Conservation (phyloP, 306 rosid species). For the Vigna nakashimae region DNA sequence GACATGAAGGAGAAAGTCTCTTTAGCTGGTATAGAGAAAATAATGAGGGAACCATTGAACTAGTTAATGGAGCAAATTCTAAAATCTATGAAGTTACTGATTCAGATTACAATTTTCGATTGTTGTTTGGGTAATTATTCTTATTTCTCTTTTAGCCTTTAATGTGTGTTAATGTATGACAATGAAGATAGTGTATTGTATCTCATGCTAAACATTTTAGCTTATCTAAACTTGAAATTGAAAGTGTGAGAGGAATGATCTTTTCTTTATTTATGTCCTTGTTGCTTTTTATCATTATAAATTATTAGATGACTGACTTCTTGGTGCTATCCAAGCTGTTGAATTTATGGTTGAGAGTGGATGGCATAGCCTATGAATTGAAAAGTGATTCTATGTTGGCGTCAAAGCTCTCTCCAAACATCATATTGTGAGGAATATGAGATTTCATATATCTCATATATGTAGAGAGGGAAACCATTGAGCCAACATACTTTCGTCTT, state of each 20-base stretch:
- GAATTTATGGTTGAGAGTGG: too few relatives aligned
- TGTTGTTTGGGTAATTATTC: conserved; percentile 85
- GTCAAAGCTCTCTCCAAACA: too few relatives aligned
- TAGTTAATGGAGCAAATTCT: conserved; percentile 71
- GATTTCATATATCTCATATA: too few relatives aligned
- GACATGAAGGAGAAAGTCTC: conserved; percentile 87
- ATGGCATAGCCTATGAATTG: too few relatives aligned
- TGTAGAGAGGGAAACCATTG: too few relatives aligned
- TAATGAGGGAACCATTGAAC: conserved; percentile 72
- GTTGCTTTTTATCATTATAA: conserved; percentile 11
- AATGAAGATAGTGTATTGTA: conserved; percentile 26
- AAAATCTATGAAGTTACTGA: conserved; percentile 74
- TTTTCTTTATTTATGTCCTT: conserved; percentile 16
- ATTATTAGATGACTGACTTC: conserved; percentile 24
- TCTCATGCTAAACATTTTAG: conserved; percentile 24
- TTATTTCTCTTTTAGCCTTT: conserved; percentile 15
- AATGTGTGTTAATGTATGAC: conserved; percentile 41
- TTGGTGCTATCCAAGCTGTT: background rate
- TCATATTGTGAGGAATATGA: too few relatives aligned
- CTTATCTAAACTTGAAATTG: conserved; percentile 18
- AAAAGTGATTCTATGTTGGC: too few relatives aligned
- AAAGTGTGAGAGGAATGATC: background rate
- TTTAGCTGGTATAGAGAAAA: conserved; percentile 92
- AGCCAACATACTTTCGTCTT: too few relatives aligned
- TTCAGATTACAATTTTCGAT: conserved; percentile 75